Base-by-base conservation (phyloP, 2,329 filamentous ascomycete genomes). In the Neonectria punicea region DNA sequence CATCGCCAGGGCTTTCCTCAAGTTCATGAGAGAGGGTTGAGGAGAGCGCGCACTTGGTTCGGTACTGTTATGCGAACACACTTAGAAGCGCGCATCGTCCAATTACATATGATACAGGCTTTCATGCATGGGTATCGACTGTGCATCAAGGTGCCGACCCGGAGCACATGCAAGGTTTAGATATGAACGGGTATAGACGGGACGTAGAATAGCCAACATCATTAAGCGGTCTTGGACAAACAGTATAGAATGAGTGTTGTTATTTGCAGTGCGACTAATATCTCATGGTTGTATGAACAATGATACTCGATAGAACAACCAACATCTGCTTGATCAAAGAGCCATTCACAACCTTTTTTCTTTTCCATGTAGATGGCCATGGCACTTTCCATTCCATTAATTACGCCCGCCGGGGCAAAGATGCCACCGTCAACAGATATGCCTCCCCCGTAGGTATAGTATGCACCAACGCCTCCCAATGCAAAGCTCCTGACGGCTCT, bases 1-100 rank as follows among this genome's bases (percentile, higher is more conserved):
- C 3, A 89, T 97, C 58, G 91, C 89, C 0, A 84, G 86, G 67
- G 90, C 89, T 0, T 97, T 98, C 76, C 76, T 98, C 74, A 87
- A 85, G 49, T 97, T 98, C 71, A 78, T 97, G 73, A 80, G 89
- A 53, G 90, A 93, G 70, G 85, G 73, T 14, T 77, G 63, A 72
- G 32, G 11, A 28, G 13, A 3, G 28, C 4, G 16, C 8, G 39
- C n/a, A 18, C 16, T 18, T 36, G 25, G 6, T 25, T 25, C 25
- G 25, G 25, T 25, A 25, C 5, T 13, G 32, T 13, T 36, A 36
- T 36, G 14, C 13, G 32, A 36, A 36, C 46, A 16, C 25, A 47
- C 13, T 28, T 8, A 28, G 22, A 20, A 34, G n/a, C 16, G 14
- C 16, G n/a, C 9, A 6, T 30, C n/a, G 28, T 14, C 47, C 47